These are phyloP conservation scores for Pestalotiopsis sp. DNA, from an alignment of 2,329 filamentous ascomycete species.

Conservation along the genomic window DNA sequence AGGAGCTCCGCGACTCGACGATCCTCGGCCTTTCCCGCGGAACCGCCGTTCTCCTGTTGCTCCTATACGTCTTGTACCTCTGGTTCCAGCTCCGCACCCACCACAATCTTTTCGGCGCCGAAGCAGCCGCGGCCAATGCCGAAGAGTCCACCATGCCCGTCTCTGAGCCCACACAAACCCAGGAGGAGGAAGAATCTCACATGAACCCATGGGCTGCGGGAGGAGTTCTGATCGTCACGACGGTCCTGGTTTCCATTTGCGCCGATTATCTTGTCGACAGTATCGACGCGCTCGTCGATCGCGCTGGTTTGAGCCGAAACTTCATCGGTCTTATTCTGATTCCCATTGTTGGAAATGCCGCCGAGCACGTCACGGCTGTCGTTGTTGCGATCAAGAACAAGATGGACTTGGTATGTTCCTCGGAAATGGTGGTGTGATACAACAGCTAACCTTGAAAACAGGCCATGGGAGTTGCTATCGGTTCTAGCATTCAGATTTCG, in stretches of 20 bases:
- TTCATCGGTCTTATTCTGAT: slow-evolving; percentile 82
- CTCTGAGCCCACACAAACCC: slow-evolving; percentile 17
- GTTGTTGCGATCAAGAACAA: slow-evolving; percentile 79
- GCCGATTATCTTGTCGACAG: slow-evolving; percentile 79
- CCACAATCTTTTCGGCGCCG: slow-evolving; percentile 69
- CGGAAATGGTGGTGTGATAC: too few species aligned
- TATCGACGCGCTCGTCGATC: slow-evolving; percentile 72
- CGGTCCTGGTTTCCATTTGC: slow-evolving; percentile 71
- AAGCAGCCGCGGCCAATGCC: slow-evolving; percentile 31
- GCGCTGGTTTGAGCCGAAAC: slow-evolving; percentile 73
- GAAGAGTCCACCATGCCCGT: background rate
- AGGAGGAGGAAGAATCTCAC: slow-evolving; percentile 46
- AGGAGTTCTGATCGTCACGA: slow-evolving; percentile 69
- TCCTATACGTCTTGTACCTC: slow-evolving; percentile 77
- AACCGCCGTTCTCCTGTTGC: slow-evolving; percentile 73
- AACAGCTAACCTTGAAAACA: slow-evolving; percentile 21
- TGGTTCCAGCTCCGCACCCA: slow-evolving; percentile 79
- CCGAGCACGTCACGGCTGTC: slow-evolving; percentile 80
- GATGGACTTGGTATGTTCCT: slow-evolving; percentile 57
- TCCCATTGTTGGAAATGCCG: slow-evolving; percentile 79
- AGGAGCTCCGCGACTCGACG: slow-evolving; percentile 49
- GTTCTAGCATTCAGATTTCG: slow-evolving; percentile 81
- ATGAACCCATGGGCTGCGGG: slow-evolving; percentile 67
- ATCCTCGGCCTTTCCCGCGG: slow-evolving; percentile 75
- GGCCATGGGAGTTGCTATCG: slow-evolving; percentile 80